Base-by-base conservation (phyloP, 2,329 filamentous ascomycete species). In the Calonectria fujianensis region DNA sequence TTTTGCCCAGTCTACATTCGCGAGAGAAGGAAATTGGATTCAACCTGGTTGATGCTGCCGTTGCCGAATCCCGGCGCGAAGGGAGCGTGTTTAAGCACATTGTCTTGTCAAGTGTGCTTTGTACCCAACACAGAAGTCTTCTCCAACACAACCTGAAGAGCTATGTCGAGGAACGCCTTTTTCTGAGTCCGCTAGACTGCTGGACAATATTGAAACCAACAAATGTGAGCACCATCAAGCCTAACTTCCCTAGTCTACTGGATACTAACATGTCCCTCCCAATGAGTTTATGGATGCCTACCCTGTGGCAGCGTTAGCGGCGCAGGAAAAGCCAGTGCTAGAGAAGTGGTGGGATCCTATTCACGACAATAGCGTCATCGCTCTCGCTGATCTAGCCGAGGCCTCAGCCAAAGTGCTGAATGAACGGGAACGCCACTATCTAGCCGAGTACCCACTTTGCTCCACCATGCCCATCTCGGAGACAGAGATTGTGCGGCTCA, bases 211-310 rank as follows among this genome's bases (percentile, higher is more conserved):
- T 52, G 16, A 52, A 52, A 8, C 50, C 50, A 4, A 52, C 50
- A 31, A 52, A 52, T 29, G 50, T 52, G 27, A 52, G 50, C 11
- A 52, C 18, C 10, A 7, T 29, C 8, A 31, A 4, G 24, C 2
- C 10, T 5, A 31, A 52, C 8, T 20, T 45, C 13, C 4, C 18
- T 11, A 5, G 14, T 45, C 27, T 1, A 5, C 3, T 31, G 13
- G 10, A 52, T 29, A 16, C 50, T 52, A 16, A 52, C 27, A 52
- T 29, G 4, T 3, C 4, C 13, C 4, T 29, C n/a, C 11, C 5
- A 14, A 52, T 7, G 18, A 52, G 50, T 52, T 52, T 52, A 52
- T 52, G 50, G 50, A 52, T 52, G 50, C 50, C n/a, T 52, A 52
- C 13, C 50, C 50, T 2, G 50, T 52, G 4, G 50, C 50, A 11